phyloP scores from a whole-genome alignment of 192 early-diverging fungal genomes.

The Coemansia sp. region DNA sequence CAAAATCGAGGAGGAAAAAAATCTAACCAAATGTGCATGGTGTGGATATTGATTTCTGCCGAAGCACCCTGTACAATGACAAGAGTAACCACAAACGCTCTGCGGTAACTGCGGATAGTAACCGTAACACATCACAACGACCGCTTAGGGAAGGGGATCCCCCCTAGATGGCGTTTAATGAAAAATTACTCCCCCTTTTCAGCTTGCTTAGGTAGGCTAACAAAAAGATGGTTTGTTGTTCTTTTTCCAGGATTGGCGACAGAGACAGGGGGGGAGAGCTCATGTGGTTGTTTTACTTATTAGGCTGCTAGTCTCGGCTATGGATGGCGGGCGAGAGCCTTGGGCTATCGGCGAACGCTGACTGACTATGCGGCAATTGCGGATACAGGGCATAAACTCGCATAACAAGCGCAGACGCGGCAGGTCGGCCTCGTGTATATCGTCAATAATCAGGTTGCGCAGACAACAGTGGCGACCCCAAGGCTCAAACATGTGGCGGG shows the following conservation, averaged over 20 bases:
- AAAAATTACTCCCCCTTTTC: no score
- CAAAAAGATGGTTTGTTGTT: slow-evolving; percentile 6
- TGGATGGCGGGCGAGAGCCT: slow-evolving; percentile 5
- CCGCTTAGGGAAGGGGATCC: background rate
- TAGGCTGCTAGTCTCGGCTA: slow-evolving; percentile 17
- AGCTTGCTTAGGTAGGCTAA: background rate
- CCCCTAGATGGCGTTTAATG: background rate
- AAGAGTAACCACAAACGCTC: background rate
- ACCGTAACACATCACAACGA: background rate
- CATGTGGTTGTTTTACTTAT: slow-evolving; percentile 5
- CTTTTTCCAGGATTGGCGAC: background rate
- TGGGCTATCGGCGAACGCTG: slow-evolving; percentile 5
- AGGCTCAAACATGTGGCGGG: slow-evolving; percentile 52
- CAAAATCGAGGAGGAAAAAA: background rate
- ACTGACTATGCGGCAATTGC: slow-evolving; percentile 43
- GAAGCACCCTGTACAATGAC: background rate
- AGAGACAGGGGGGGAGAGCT: background rate
- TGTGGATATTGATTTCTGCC: background rate
- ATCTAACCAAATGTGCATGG: background rate
- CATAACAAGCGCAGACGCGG: slow-evolving; percentile 45
- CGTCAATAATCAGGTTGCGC: slow-evolving; percentile 45
- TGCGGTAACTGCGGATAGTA: background rate
- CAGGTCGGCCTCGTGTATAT: slow-evolving; percentile 48
- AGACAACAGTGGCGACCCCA: slow-evolving; percentile 50
- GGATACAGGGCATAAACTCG: slow-evolving; percentile 53